These are phyloP conservation scores for Cladophialophora exuberans DNA, from an alignment of 2,329 filamentous ascomycete species.

Conservation along the genomic window DNA sequence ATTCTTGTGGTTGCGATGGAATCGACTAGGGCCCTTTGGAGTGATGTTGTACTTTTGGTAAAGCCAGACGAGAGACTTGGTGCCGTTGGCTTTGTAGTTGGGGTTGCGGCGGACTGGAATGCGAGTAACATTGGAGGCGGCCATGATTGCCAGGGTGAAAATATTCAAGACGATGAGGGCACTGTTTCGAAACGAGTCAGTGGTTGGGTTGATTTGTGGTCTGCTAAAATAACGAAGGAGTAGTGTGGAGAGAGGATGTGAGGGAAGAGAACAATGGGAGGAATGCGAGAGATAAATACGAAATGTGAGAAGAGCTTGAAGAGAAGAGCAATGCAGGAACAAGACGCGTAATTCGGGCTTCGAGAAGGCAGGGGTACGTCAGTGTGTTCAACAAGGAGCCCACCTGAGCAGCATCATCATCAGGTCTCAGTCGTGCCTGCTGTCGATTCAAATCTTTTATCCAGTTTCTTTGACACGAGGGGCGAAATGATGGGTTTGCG, in stretches of 20 bases:
- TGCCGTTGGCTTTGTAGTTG: conserved; percentile 62
- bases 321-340: too few species aligned
- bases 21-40: conserved; percentile 66
- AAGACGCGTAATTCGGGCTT: too few species aligned
- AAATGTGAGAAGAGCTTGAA: too few species aligned
- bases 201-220: neutral
- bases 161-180: conserved; percentile 9
- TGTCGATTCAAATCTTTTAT: neutral
- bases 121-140: conserved; percentile 39
- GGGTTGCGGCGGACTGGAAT: conserved; percentile 60
- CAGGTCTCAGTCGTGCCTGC: too few species aligned
- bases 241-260: too few species aligned
- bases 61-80: conserved; percentile 65
- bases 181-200: neutral
- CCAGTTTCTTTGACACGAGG: too few species aligned
- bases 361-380: too few species aligned
- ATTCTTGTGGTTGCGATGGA: conserved; percentile 54
- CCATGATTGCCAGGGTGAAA: conserved; percentile 37
- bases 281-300: too few species aligned
- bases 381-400: too few species aligned
- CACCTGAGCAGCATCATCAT: neutral
- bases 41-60: conserved; percentile 66
- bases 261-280: neutral
- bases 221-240: too few species aligned
- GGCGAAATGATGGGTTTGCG: too few species aligned